Percentiles rank a stretch among this genome's conserved stretches.
Conservation (phyloP, 2,329 filamentous ascomycete genomes). For the Aspergillus versicolor region DNA sequence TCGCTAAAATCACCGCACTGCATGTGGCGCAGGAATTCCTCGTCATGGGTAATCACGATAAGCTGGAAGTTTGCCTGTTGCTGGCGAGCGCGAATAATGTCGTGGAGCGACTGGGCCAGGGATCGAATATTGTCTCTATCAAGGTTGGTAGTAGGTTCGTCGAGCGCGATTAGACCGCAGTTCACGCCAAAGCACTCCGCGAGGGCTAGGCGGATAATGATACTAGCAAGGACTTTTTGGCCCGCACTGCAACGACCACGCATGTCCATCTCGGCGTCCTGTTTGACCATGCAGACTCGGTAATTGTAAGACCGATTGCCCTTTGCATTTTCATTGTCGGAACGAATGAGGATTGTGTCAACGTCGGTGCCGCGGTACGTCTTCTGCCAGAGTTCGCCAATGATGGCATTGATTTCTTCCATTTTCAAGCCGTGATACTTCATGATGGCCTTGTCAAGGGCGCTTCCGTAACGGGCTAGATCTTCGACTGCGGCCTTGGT, state of each 20-base stretch:
- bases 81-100: constrained; percentile 80
- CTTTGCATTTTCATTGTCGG: constrained; percentile 74
- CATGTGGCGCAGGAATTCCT: constrained; percentile 93
- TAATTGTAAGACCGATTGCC: constrained; percentile 92
- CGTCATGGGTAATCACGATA: constrained; percentile 98
- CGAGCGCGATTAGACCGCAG: constrained; percentile 92
- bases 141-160: constrained; percentile 96
- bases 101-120: constrained; percentile 77
- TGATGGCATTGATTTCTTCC: constrained; percentile 95
- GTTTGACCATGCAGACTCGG: constrained; percentile 95
- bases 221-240: constrained; percentile 93
- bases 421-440: constrained; percentile 95
- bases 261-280: constrained; percentile 99
- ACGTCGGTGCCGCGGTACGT: constrained; percentile 98
- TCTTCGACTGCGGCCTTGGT: constrained; percentile 93
- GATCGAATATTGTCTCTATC: constrained; percentile 93
- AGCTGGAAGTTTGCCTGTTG: constrained; percentile 95
- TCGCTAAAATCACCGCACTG: constrained; percentile 91
- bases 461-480: constrained; percentile 74
- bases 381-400: constrained; percentile 93
- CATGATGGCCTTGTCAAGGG: constrained; percentile 96
- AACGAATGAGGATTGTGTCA: constrained; percentile 92
- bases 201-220: constrained; percentile 93
- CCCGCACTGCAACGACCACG: constrained; percentile 94
- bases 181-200: constrained; percentile 96